A percentile compares a stretch with the other conserved stretches of the same genome.
These are phyloP conservation scores for Plasmodium gonderi DNA, from an alignment of 169 alveolate species.

Conservation along the genomic window DNA sequence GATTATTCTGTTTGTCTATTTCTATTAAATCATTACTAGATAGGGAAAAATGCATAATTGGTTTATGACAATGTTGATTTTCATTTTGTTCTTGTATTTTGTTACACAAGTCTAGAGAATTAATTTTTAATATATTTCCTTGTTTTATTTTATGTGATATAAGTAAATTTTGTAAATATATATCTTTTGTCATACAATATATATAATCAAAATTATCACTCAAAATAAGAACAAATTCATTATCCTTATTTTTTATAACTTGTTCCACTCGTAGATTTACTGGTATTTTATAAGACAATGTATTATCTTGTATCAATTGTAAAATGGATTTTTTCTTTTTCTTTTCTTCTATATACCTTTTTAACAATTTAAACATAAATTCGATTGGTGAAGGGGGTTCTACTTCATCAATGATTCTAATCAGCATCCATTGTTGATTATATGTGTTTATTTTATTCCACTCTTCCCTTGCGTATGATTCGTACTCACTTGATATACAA, in stretches of 20 bases:
- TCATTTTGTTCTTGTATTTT: slow-evolving; percentile 4
- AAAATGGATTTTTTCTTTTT: slow-evolving; percentile 53
- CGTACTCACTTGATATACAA: background rate
- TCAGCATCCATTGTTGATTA: background rate
- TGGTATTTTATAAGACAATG: slow-evolving; percentile 15
- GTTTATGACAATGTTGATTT: background rate
- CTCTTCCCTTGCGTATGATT: background rate
- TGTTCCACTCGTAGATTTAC: slow-evolving; percentile 62
- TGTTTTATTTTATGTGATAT: slow-evolving; percentile 31
- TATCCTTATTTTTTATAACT: slow-evolving; percentile 1
- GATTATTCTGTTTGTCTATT: slow-evolving; percentile 24
- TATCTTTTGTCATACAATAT: slow-evolving; percentile 37
- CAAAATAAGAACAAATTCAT: slow-evolving; percentile 24
- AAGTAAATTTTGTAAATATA: slow-evolving; percentile 19
- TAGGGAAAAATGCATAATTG: background rate
- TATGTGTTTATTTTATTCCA: background rate
- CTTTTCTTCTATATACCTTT: slow-evolving; percentile 52
- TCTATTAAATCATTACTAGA: slow-evolving; percentile 60
- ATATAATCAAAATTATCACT: slow-evolving; percentile 73
- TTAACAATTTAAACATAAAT: slow-evolving; percentile 50
- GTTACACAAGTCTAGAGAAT: slow-evolving; percentile 25
- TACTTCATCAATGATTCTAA: slow-evolving; percentile 41
- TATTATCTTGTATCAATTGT: slow-evolving; percentile 46
- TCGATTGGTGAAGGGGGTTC: slow-evolving; percentile 67
- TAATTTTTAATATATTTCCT: slow-evolving; percentile 46